A percentile compares a stretch with the other conserved stretches of the same genome.
These are phyloP conservation scores for Talaromyces piceae DNA, from an alignment of 2,329 filamentous ascomycete genomes.

Conservation along the genomic window DNA sequence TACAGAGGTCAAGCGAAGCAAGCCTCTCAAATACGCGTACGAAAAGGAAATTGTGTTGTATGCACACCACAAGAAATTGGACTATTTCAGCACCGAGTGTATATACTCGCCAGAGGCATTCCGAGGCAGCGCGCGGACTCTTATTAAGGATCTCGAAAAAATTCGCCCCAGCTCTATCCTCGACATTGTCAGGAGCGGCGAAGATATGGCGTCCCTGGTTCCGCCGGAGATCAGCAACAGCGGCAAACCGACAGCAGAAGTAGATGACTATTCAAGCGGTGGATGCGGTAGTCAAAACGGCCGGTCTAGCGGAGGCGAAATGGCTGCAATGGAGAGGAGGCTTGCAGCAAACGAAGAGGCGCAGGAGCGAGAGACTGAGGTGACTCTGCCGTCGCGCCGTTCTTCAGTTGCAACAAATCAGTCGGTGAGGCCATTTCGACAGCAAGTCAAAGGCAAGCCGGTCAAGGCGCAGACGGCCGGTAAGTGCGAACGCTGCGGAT, in stretches of 20 bases:
- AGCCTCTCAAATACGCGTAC: conserved; percentile 95
- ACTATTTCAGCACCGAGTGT: conserved; percentile 98
- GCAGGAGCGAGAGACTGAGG: conserved; percentile 57
- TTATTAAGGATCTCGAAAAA: conserved; percentile 93
- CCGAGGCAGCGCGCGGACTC: conserved; percentile 75
- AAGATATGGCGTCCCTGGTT: conserved; percentile 90
- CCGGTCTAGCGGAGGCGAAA: conserved; percentile 62
- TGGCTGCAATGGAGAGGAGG: conserved; percentile 72
- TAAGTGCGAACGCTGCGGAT: conserved; percentile 80
- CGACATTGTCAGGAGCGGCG: conserved; percentile 88
- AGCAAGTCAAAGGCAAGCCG: conserved; percentile 43
- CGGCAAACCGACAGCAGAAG: conserved; percentile 27
- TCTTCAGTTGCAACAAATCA: conserved; percentile 14
- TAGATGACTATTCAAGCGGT: conserved; percentile 51
- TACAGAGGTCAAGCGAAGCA: conserved; percentile 91
- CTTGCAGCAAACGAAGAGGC: conserved; percentile 59
- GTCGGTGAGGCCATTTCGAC: conserved; percentile 23
- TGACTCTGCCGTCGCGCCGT: conserved; percentile 36
- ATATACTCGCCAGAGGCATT: conserved; percentile 98
- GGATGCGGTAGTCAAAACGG: conserved; percentile 70
- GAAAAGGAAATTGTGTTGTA: conserved; percentile 99
- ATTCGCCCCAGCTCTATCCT: conserved; percentile 90
- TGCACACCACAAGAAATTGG: conserved; percentile 90
- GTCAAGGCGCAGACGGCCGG: conserved; percentile 55
- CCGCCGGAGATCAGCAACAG: conserved; percentile 48